Base-by-base conservation (phyloP, 2,329 filamentous ascomycete species). In the Sphaerulina musiva region DNA sequence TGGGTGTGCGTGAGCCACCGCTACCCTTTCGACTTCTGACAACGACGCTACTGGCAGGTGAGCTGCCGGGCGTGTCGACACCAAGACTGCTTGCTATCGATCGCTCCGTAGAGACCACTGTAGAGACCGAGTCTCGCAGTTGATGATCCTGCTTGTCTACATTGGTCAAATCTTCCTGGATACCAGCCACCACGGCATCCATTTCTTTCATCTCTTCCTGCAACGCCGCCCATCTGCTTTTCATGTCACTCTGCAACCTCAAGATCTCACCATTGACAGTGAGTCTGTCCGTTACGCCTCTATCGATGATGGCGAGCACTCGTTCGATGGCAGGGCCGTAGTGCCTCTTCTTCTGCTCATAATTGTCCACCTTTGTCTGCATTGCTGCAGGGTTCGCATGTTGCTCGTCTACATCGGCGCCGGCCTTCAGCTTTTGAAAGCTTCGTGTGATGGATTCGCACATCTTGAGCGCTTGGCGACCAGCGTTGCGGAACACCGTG, bases 181-280 rank as follows among this genome's bases (percentile, higher is more conserved):
- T 75, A 50, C 95, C 89, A 54, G 93, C 88, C 32, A 97, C 69
- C 12, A 81, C 74, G 6, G 78, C 67, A 68, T 95, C 89, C 74
- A 93, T 84, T 4, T 91, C 86, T 55, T 76, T 80, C 74, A 93
- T 92, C 58, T 87, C 82, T 11, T 80, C 78, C 66, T 90, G 89
- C 48, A 96, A 74, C 3, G 81, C 80, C 60, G 85, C 81, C 82
- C 91, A 95, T 64, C 86, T 85, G n/a, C 82, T 78, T 65, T 89
- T 85, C 75, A 96, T 86, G 64, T 97, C 91, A 6, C 83, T 81
- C 65, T 95, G 86, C 32, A 97, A 76, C 43, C 90, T 83, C 29
- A 97, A 72, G 58, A 97, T 93, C 72, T 97, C 93, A 43, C 93
- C 93, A 67, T 98, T 97, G 52, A 97, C 89, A 0, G 93, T 97